phyloP scores from a whole-genome alignment of 2,329 filamentous ascomycete genomes.

The Coniochaeta ligniaria region DNA sequence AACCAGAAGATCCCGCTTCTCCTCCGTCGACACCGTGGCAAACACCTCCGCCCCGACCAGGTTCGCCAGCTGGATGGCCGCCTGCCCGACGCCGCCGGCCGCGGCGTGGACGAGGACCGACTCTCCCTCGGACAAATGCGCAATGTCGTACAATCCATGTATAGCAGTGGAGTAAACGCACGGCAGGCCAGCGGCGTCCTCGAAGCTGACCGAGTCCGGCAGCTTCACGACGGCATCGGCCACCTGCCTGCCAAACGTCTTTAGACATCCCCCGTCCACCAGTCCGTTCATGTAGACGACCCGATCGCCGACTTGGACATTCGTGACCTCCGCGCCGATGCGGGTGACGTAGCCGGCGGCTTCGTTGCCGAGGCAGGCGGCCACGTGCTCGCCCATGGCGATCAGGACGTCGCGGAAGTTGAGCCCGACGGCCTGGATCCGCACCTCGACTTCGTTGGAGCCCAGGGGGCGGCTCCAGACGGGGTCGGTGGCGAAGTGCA shows the following conservation, averaged over 20 bases:
- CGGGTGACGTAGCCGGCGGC: conserved; percentile 14
- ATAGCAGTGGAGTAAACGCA: conserved; percentile 21
- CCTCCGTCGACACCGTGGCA: conserved; percentile 22
- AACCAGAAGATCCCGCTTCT: conserved; percentile 24
- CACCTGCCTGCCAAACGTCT: background rate
- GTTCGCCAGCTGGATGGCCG: conserved; percentile 8
- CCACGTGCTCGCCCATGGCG: conserved; percentile 16
- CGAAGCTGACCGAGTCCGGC: conserved; percentile 9
- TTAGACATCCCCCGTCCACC: background rate
- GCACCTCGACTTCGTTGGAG: conserved; percentile 20
- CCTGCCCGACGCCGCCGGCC: conserved; percentile 17
- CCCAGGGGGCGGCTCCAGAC: conserved; percentile 6
- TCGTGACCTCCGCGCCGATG: conserved; percentile 15
- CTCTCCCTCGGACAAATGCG: conserved; percentile 13
- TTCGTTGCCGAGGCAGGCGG: conserved; percentile 19
- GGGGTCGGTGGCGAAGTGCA: background rate
- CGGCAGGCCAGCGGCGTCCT: conserved; percentile 21
- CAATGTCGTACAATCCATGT: conserved; percentile 12
- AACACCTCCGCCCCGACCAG: conserved; percentile 19
- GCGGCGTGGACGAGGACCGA: conserved; percentile 21
- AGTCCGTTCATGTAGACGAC: background rate
- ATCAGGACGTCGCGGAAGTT: conserved; percentile 30
- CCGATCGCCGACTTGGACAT: conserved; percentile 3
- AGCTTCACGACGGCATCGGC: background rate
- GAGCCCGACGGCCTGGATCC: conserved; percentile 20